Evolutionary conservation across 371 early-diverging fungal genomes (phyloP).

Genomic region (Mucor velutinosus): DNA sequence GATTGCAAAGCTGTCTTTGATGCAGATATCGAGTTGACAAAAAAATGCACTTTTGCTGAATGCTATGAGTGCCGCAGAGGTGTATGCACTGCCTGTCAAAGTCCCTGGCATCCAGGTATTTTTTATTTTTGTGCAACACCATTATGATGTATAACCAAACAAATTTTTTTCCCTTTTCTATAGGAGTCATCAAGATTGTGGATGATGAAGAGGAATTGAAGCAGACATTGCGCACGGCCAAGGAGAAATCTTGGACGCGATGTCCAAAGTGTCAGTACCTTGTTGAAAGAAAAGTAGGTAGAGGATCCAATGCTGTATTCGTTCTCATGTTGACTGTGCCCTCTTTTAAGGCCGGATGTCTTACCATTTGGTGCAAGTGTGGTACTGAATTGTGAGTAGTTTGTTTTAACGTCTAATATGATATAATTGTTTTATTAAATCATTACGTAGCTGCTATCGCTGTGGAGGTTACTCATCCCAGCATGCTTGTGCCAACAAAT

Average conservation of each 20-base stretch:
- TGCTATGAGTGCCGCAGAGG: conserved; percentile 26
- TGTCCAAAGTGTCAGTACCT: conserved; percentile 19
- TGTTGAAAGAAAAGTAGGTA: conserved; percentile 15
- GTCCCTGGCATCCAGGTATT: conserved; percentile 27
- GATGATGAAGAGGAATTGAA: conserved; percentile 10
- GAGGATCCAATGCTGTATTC: too few species aligned
- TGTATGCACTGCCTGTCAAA: conserved; percentile 23
- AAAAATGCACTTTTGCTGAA: conserved; percentile 19
- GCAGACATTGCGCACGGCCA: conserved; percentile 4
- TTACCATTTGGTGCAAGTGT: conserved; percentile 13
- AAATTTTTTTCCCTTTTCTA: background rate
- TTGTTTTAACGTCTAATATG: background rate
- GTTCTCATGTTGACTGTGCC: background rate
- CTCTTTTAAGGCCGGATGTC: conserved; percentile 16
- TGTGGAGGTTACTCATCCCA: conserved; percentile 12
- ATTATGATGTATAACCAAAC: background rate
- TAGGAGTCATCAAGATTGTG: conserved; percentile 7
- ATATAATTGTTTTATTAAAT: background rate
- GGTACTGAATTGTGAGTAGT: conserved; percentile 20
- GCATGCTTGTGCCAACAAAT: conserved; percentile 11
- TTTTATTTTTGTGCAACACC: conserved; percentile 1
- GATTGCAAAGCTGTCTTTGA: conserved; percentile 21
- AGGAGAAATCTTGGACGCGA: conserved; percentile 12
- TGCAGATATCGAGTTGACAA: background rate
- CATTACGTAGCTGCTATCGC: conserved; percentile 22